Conservation (phyloP, 495 filamentous ascomycete genomes). For the Lentithecium fluviatile region DNA sequence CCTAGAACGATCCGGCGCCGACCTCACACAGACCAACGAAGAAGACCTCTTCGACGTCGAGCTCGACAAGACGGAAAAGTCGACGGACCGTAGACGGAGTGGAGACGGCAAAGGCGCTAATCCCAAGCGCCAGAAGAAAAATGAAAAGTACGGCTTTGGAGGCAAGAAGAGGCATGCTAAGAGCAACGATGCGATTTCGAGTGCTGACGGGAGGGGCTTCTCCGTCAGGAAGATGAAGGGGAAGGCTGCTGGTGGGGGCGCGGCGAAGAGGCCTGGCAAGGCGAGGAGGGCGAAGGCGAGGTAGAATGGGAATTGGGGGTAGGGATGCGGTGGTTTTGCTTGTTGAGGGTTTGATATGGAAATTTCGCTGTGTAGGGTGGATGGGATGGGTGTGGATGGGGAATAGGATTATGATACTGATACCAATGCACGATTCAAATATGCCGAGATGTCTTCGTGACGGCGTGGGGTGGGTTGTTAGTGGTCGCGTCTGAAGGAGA, state of each 20-base stretch:
- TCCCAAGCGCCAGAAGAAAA: conserved; percentile 83
- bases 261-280: conserved; percentile 59
- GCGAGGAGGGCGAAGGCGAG: conserved; percentile 54
- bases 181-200: conserved; percentile 79
- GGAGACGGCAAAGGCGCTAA: conserved; percentile 50
- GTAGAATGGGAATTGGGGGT: background rate
- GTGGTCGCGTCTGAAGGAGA: too few relatives aligned
- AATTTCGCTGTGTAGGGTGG: too few relatives aligned
- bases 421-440: too few relatives aligned
- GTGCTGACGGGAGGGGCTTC: conserved; percentile 74
- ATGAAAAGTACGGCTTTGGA: conserved; percentile 89
- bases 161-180: conserved; percentile 89
- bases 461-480: too few relatives aligned
- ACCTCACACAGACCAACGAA: conserved; percentile 60
- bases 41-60: conserved; percentile 92
- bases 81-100: conserved; percentile 24
- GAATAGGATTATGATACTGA: too few relatives aligned
- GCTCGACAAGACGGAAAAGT: conserved; percentile 69
- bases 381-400: too few relatives aligned
- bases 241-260: conserved; percentile 41
- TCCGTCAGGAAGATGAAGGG: conserved; percentile 81
- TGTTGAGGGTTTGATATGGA: too few relatives aligned
- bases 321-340: too few relatives aligned
- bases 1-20: conserved; percentile 78
- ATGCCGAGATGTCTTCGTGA: too few relatives aligned